phyloP scores from a whole-genome alignment of 2,329 filamentous ascomycete genomes.

The Claviceps lovelessii region DNA sequence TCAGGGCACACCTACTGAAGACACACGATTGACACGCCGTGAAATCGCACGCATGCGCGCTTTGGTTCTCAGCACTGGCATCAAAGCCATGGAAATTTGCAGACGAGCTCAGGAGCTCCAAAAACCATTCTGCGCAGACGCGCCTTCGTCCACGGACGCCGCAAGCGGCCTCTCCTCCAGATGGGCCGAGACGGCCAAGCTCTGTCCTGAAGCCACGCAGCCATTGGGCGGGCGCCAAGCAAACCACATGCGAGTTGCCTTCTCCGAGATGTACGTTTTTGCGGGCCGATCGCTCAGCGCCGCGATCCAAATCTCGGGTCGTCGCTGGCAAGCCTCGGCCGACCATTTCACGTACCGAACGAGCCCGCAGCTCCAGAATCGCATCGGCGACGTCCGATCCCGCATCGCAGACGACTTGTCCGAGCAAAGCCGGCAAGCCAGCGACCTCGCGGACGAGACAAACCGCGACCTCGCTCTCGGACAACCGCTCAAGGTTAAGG shows the following conservation, averaged over 20 bases:
- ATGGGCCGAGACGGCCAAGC: constrained; percentile 31
- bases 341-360: constrained; percentile 44
- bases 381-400: constrained; percentile 32
- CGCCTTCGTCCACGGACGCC: constrained; percentile 10
- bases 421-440: constrained; percentile 48
- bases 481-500: constrained; percentile 67
- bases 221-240: constrained; percentile 15
- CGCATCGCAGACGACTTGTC: constrained; percentile 39
- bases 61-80: constrained; percentile 68
- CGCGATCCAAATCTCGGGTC: constrained; percentile 32
- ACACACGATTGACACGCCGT: constrained; percentile 38
- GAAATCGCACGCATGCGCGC: constrained; percentile 70
- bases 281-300: constrained; percentile 36
- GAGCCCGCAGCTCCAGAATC: constrained; percentile 35
- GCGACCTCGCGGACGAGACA: constrained; percentile 69
- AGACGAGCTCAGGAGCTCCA: constrained; percentile 43
- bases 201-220: constrained; percentile 21
- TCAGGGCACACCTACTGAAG: constrained; percentile 20
- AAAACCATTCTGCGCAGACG: constrained; percentile 18
- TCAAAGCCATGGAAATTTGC: constrained; percentile 73
- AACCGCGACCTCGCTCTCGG: constrained; percentile 60
- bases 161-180: constrained; percentile 12
- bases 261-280: constrained; percentile 33
- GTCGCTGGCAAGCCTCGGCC: constrained; percentile 45
- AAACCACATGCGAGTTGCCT: constrained; percentile 16